Evolutionary conservation across 2,329 filamentous ascomycete genomes (phyloP).

Genomic region (Epichloe brachyelytri): DNA sequence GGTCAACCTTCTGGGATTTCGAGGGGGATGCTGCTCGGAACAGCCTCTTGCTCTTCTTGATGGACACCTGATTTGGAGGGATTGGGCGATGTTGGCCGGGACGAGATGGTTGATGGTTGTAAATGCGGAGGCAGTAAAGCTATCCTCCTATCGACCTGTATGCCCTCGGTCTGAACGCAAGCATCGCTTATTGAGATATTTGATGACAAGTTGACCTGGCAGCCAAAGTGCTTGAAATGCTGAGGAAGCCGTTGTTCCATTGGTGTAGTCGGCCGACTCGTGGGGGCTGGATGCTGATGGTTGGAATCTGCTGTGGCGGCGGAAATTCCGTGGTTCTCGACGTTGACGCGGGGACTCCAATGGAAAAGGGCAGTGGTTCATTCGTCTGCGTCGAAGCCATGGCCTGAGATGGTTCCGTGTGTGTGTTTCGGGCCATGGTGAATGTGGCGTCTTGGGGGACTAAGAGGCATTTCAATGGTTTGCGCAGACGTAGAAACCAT

Average conservation of each 20-base stretch:
- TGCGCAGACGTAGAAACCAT: slow-evolving; percentile 44
- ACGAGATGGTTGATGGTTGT: slow-evolving; percentile 62
- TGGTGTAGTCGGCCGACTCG: slow-evolving; percentile 69
- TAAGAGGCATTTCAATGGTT: slow-evolving; percentile 29
- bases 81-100: slow-evolving; percentile 43
- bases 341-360: slow-evolving; percentile 8
- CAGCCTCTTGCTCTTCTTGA: slow-evolving; percentile 30
- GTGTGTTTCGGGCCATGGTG: slow-evolving; percentile 27
- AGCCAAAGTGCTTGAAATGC: slow-evolving; percentile 68
- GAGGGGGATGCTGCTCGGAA: slow-evolving; percentile 43
- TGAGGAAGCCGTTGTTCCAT: slow-evolving; percentile 63
- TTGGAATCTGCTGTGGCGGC: slow-evolving; percentile 51
- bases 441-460: slow-evolving; percentile 54
- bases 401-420: slow-evolving; percentile 22
- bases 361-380: slow-evolving; percentile 7
- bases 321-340: slow-evolving; percentile 19
- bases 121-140: slow-evolving; percentile 65
- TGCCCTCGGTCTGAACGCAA: slow-evolving; percentile 75
- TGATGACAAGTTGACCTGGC: slow-evolving; percentile 49
- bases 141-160: slow-evolving; percentile 67
- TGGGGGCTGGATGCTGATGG: slow-evolving; percentile 87
- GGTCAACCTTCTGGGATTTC: slow-evolving; percentile 45
- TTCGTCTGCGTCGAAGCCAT: slow-evolving; percentile 52
- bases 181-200: slow-evolving; percentile 18
- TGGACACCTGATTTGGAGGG: slow-evolving; percentile 12